Percentiles rank a stretch among this genome's conserved stretches.
These are phyloP conservation scores for Ophiocordyceps camponoti-saundersi DNA, from an alignment of 2,329 filamentous ascomycete genomes.

Conservation along the genomic window DNA sequence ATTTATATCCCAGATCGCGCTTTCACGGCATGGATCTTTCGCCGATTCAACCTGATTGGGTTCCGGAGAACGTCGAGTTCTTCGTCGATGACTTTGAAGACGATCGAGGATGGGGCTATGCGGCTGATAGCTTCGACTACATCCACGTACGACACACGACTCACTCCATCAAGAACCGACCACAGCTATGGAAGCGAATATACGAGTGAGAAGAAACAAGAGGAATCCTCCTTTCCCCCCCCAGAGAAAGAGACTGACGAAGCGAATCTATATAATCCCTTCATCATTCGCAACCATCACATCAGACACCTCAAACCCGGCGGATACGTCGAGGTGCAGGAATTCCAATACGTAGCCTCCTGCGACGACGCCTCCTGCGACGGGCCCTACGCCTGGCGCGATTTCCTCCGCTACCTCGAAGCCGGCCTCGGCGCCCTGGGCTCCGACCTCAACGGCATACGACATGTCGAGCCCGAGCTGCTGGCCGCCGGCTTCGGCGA, in stretches of 20 bases:
- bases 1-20: conserved; percentile 23
- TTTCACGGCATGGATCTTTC: conserved; percentile 34
- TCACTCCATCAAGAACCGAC: too few species aligned
- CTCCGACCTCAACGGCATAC: conserved; percentile 23
- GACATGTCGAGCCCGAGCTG: background rate
- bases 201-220: too few species aligned
- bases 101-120: conserved; percentile 29
- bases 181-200: conserved; percentile 9
- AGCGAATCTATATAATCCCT: too few species aligned
- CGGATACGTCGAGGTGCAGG: too few species aligned
- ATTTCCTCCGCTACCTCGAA: conserved; percentile 24
- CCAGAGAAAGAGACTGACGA: too few species aligned
- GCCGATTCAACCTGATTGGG: conserved; percentile 32
- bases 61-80: conserved; percentile 33
- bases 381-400: conserved; percentile 27
- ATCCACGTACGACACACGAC: too few species aligned
- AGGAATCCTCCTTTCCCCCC: too few species aligned
- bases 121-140: conserved; percentile 23
- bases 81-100: conserved; percentile 35
- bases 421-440: conserved; percentile 23
- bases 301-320: too few species aligned
- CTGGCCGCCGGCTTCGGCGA: too few species aligned
- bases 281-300: too few species aligned
- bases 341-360: too few species aligned
- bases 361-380: conserved; percentile 26